Conservation (phyloP, 805 yeast genomes). For the Osmozyma mogii region DNA sequence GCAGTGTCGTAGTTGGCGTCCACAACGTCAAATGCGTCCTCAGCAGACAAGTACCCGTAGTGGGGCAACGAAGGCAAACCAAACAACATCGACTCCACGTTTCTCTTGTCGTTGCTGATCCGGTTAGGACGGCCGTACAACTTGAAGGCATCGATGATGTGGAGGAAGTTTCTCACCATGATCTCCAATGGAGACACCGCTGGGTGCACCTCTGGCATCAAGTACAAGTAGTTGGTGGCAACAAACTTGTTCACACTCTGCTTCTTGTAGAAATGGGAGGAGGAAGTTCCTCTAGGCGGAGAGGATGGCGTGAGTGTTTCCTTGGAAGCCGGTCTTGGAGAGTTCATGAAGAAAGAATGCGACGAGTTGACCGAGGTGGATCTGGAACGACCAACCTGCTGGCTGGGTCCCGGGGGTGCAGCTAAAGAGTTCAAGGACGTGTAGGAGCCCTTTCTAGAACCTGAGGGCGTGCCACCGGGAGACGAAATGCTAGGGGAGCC, state of each 20-base stretch:
- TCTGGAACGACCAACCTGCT: constrained; percentile 13
- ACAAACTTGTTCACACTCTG: constrained; percentile 23
- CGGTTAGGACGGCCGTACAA: constrained; percentile 71
- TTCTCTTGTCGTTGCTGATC: constrained; percentile 64
- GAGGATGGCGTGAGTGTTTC: constrained; percentile 2
- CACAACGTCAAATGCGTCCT: constrained; percentile 17
- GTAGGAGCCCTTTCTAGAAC: constrained; percentile 13
- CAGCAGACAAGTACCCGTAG: constrained; percentile 43
- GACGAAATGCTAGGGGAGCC: constrained; percentile 5
- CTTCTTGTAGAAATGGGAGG: constrained; percentile 19
- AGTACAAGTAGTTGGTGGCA: constrained; percentile 40
- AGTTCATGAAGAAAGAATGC: constrained; percentile 23
- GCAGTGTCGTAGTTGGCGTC: constrained; percentile 13
- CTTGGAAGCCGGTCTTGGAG: constrained; percentile 16
- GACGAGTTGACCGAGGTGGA: constrained; percentile 17
- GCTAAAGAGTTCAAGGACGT: constrained; percentile 13
- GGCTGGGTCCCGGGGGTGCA: constrained; percentile 5
- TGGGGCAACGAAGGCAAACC: constrained; percentile 71
- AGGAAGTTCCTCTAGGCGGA: constrained; percentile 5
- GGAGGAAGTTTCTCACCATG: constrained; percentile 61
- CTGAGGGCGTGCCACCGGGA: constrained; percentile 2
- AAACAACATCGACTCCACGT: constrained; percentile 58
- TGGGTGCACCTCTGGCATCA: constrained; percentile 67
- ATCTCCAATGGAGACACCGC: constrained; percentile 69
- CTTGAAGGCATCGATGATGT: constrained; percentile 61